These are phyloP conservation scores for Lagenaria siceraria DNA, from an alignment of 306 rosid species.

Conservation along the genomic window DNA sequence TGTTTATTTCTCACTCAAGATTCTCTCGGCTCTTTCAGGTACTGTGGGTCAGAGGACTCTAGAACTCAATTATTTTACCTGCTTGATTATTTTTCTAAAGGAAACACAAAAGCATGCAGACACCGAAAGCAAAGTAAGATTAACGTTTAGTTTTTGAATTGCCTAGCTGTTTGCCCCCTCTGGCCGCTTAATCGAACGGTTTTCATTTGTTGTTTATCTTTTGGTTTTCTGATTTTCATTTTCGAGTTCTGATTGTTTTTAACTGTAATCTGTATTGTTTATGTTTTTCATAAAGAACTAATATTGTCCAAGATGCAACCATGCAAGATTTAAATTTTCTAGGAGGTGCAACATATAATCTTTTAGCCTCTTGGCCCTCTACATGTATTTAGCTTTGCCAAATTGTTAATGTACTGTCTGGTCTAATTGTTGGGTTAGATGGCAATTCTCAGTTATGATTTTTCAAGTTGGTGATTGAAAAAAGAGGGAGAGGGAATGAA, in stretches of 20 bases:
- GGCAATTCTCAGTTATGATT: neutral
- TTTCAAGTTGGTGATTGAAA: neutral
- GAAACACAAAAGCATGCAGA: conserved; percentile 49
- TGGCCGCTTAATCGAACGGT: neutral
- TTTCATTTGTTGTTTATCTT: neutral
- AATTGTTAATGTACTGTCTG: neutral
- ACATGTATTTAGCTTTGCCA: neutral
- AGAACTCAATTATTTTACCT: conserved; percentile 19
- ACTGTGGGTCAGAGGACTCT: conserved; percentile 47
- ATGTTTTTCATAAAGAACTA: neutral
- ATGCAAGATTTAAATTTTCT: neutral
- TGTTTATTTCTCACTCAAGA: conserved; percentile 32
- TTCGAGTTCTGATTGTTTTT: neutral
- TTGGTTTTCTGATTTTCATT: neutral
- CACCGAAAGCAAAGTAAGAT: conserved; percentile 67
- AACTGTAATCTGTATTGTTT: neutral
- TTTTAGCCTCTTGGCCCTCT: neutral
- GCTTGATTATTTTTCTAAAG: conserved; percentile 1
- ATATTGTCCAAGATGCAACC: neutral
- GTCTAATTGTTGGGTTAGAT: neutral
- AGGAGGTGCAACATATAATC: neutral
- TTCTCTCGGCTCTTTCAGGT: conserved; percentile 34
- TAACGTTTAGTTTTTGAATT: conserved; percentile 5
- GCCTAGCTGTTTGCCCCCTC: neutral
- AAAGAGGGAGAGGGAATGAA: neutral